Base-by-base conservation (phyloP, 768 basidiomycete species). In the Botryobasidium botryosum region DNA sequence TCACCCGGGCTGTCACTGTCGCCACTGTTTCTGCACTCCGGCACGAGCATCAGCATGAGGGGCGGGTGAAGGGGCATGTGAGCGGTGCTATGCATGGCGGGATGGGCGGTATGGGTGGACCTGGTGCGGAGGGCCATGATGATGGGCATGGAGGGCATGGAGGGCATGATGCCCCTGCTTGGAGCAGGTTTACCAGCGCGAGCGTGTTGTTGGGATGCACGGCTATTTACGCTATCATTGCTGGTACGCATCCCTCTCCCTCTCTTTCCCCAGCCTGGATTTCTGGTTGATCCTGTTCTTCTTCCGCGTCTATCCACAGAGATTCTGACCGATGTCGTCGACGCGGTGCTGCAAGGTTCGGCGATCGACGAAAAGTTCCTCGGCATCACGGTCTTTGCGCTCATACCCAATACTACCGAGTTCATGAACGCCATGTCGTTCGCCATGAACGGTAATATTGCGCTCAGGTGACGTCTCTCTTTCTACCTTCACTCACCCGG, bases 401-500 rank as follows among this genome's bases (percentile, higher is more conserved):
- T 99, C 26, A 91, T 97, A 1, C 94, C 94, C 3, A 99, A 99
- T 57, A 94, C 91, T 3, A 97, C 94, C 2, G 94, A 99, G 62
- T 97, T 99, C 61, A 94, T 94, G 88, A 97, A 96, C 57, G 94
- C 94, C 40, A 90, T 97, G 49, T 92, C 90, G 3, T 99, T 99
- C 57, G 91, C 94, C 23, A 62, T 99, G 50, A 85, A 94, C 56
- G 92, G 81, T 5, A 97, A 97, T 58, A 99, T 99, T 51, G 87
- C 94, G 2, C 63, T 99, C 21, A 90, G 87, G 91, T 87, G 12
- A 52, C 40, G 72, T 50, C 4, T 25, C 38, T 50, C 12, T 5
- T 39, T 35, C 24, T 33, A 6, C 38, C 52, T 43, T 47, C 33
- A 46, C 35, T 29, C 18, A 18, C n/a, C n/a, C 38, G 41, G 29